These are phyloP conservation scores for Chaetoceros muelleri DNA, from an alignment of 108 stramenopile species.

Conservation along the genomic window DNA sequence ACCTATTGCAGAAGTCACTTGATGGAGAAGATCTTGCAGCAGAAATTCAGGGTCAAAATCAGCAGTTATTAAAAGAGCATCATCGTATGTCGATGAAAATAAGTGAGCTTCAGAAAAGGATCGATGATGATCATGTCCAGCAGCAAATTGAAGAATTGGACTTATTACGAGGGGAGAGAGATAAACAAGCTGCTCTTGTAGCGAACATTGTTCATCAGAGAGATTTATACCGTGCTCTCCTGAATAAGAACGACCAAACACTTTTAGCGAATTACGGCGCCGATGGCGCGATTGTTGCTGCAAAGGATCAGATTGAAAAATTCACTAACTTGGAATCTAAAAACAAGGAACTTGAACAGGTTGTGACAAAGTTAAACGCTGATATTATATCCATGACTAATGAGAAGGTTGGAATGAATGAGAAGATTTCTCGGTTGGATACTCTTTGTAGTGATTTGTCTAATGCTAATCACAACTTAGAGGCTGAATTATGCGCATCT, in stretches of 20 bases:
- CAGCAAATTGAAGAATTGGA: constrained; percentile 51
- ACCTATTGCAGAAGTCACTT: constrained; percentile 34
- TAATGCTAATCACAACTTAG: constrained; percentile 34
- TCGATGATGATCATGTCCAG: constrained; percentile 32
- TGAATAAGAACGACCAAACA: constrained; percentile 41
- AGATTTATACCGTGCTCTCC: constrained; percentile 36
- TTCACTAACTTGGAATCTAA: constrained; percentile 37
- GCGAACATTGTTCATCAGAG: constrained; percentile 48
- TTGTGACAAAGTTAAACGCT: constrained; percentile 34
- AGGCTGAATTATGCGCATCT: constrained; percentile 37
- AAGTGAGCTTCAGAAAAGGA: constrained; percentile 40
- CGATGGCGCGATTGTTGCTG: constrained; percentile 23
- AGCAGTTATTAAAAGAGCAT: constrained; percentile 54
- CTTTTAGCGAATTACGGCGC: constrained; percentile 13
- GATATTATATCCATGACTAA: constrained; percentile 27
- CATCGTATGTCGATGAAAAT: constrained; percentile 35
- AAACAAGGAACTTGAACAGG: constrained; percentile 33
- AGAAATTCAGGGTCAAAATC: constrained; percentile 72
- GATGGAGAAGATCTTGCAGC: constrained; percentile 14
- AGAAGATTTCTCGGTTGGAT: constrained; percentile 51
- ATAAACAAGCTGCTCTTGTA: constrained; percentile 52
- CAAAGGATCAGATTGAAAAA: constrained; percentile 28
- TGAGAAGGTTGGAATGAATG: constrained; percentile 45
- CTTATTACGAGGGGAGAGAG: constrained; percentile 49
- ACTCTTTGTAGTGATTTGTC: constrained; percentile 44